Evolutionary conservation across 2,329 filamentous ascomycete species (phyloP).

Genomic region (Diaporthe sp.): DNA sequence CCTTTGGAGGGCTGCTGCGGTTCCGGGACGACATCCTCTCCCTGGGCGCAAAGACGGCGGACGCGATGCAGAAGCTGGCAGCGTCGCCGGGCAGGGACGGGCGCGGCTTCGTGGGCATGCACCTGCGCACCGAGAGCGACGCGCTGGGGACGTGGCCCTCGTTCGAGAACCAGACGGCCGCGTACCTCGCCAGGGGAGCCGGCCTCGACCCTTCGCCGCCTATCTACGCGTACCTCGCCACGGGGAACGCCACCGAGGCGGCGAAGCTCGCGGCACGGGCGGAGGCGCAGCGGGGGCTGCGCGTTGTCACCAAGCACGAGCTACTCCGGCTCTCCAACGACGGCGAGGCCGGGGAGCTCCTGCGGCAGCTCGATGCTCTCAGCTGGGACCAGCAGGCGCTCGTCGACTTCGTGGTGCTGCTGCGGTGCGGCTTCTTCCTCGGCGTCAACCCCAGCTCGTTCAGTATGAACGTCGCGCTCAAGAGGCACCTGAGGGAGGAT

Average conservation of each 20-base stretch:
- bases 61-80: slow-evolving; percentile 48
- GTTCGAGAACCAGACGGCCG: slow-evolving; percentile 52
- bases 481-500: slow-evolving; percentile 53
- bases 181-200: slow-evolving; percentile 50
- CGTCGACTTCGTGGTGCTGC: slow-evolving; percentile 53
- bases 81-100: background rate
- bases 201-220: slow-evolving; percentile 35
- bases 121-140: slow-evolving; percentile 60
- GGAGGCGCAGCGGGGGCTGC: slow-evolving; percentile 44
- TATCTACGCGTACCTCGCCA: slow-evolving; percentile 55
- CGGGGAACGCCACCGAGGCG: slow-evolving; percentile 55
- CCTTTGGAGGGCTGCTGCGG: slow-evolving; percentile 53
- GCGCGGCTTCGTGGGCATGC: slow-evolving; percentile 51
- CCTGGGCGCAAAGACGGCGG: slow-evolving; percentile 49
- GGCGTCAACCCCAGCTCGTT: slow-evolving; percentile 60
- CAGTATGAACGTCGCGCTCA: slow-evolving; percentile 57
- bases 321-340: slow-evolving; percentile 44
- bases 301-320: slow-evolving; percentile 51
- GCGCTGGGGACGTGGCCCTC: slow-evolving; percentile 58
- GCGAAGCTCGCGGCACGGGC: slow-evolving; percentile 49
- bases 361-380: slow-evolving; percentile 47
- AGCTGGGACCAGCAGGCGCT: slow-evolving; percentile 58
- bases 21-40: slow-evolving; percentile 54
- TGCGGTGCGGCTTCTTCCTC: slow-evolving; percentile 52
- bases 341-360: slow-evolving; percentile 40